Percentiles rank a stretch among this genome's conserved stretches.
Conservation (phyloP, 192 early-diverging fungal genomes). For the Spizellomyces punctatus region DNA sequence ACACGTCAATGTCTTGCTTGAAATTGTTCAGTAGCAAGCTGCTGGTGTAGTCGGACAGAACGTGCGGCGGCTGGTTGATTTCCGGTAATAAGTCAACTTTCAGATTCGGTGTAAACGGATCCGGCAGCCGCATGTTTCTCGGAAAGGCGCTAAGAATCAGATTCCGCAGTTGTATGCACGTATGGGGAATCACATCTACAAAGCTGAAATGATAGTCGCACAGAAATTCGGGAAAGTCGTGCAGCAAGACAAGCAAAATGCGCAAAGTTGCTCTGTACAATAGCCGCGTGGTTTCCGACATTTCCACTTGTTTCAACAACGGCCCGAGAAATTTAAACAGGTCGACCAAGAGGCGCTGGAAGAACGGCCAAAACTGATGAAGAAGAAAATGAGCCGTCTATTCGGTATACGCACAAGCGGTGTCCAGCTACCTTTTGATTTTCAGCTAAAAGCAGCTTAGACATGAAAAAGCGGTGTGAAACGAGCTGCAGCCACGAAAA, state of each 20-base stretch:
- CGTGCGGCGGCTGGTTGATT: constrained; percentile 79
- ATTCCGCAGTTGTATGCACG: constrained; percentile 94
- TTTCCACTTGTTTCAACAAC: constrained; percentile 71
- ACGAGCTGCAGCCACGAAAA: constrained; percentile 94
- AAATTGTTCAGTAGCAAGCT: constrained; percentile 63
- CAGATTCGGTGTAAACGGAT: constrained; percentile 94
- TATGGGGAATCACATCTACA: constrained; percentile 86
- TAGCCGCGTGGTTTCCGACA: constrained; percentile 74
- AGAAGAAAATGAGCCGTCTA: neutral
- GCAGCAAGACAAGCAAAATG: constrained; percentile 87
- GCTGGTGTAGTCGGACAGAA: constrained; percentile 84
- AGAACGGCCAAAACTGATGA: constrained; percentile 78
- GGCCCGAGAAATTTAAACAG: constrained; percentile 87
- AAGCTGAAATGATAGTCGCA: constrained; percentile 89
- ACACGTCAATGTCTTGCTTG: constrained; percentile 74
- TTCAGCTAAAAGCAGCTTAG: constrained; percentile 76
- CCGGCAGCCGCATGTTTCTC: constrained; percentile 90
- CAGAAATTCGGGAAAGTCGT: constrained; percentile 98
- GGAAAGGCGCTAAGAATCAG: constrained; percentile 97
- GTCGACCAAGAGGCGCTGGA: constrained; percentile 80
- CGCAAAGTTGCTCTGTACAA: constrained; percentile 90
- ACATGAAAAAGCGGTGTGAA: constrained; percentile 92
- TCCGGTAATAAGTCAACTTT: constrained; percentile 91
- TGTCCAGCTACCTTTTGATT: constrained; percentile 62
- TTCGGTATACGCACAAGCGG: neutral